Conservation (phyloP, 2,329 filamentous ascomycete genomes). For the Elsinoe batatas region DNA sequence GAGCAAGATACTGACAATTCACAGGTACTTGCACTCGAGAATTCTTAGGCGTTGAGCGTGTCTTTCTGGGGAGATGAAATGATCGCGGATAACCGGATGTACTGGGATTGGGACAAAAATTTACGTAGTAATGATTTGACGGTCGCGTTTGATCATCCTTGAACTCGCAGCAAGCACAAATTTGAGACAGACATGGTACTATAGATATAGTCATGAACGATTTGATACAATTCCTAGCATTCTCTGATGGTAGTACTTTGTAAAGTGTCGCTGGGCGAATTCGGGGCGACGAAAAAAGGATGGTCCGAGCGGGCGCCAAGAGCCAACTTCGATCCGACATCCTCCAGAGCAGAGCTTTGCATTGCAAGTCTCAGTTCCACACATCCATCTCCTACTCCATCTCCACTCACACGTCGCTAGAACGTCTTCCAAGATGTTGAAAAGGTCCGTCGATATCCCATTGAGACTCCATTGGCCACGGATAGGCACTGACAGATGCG, state of each 20-base stretch:
- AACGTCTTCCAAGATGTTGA: slow-evolving; percentile 58
- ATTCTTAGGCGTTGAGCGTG: slow-evolving; percentile 10
- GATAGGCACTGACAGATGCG: slow-evolving; percentile 29
- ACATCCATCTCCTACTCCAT: slow-evolving; percentile 13
- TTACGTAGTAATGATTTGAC: slow-evolving; percentile 13
- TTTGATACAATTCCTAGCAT: not conserved
- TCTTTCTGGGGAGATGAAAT: not conserved
- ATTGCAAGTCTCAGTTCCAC: not conserved
- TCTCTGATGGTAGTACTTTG: not conserved
- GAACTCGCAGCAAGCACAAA: not conserved
- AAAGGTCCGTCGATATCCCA: slow-evolving; percentile 53
- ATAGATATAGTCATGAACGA: not conserved
- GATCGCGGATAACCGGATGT: not conserved
- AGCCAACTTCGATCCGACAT: slow-evolving; percentile 1
- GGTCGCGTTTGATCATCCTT: slow-evolving; percentile 4
- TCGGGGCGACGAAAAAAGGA: not conserved
- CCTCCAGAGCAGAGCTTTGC: slow-evolving; percentile 11
- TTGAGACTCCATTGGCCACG: slow-evolving; percentile 6
- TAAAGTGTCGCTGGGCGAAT: not conserved
- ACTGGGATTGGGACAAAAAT: not conserved
- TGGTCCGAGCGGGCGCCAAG: slow-evolving; percentile 1
- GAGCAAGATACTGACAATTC: not conserved
- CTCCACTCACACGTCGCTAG: slow-evolving; percentile 8
- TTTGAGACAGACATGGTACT: not conserved
- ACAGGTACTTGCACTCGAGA: slow-evolving; percentile 24